These are phyloP conservation scores for Theileria luwenshuni DNA, from an alignment of 169 alveolate genomes.

Conservation along the genomic window DNA sequence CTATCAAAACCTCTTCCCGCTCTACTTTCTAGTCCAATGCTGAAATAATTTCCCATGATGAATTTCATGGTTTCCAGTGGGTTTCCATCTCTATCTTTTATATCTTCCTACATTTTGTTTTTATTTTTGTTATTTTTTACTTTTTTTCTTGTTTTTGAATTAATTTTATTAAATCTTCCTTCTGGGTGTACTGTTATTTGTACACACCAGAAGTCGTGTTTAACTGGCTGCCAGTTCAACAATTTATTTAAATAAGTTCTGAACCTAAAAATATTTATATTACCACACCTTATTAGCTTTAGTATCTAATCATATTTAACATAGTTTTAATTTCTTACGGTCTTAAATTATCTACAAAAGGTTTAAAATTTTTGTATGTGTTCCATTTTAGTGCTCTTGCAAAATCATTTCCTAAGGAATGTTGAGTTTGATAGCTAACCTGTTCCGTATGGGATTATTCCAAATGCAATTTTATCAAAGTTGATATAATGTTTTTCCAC, in stretches of 20 bases:
- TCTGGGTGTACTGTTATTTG: constrained; percentile 79
- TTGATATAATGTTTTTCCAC: constrained; percentile 79
- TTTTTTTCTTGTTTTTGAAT: constrained; percentile 71
- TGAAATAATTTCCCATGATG: constrained; percentile 88
- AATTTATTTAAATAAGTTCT: constrained; percentile 75
- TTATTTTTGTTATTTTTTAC: constrained; percentile 57
- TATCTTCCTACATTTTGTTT: constrained; percentile 47
- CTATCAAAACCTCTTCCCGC: constrained; percentile 92
- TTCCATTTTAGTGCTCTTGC: constrained; percentile 91
- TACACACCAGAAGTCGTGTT: constrained; percentile 90
- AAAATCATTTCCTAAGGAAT: constrained; percentile 85
- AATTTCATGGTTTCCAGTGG: constrained; percentile 46
- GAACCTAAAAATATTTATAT: constrained; percentile 54
- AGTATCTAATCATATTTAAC: too few species aligned
- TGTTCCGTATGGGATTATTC: constrained; percentile 93
- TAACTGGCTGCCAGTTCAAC: constrained; percentile 75
- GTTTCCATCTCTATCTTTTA: constrained; percentile 37
- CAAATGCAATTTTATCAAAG: constrained; percentile 75
- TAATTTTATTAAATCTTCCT: constrained; percentile 84
- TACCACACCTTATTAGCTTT: too few species aligned
- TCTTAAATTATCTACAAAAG: constrained; percentile 75
- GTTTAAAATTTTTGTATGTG: constrained; percentile 72
- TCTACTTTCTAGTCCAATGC: constrained; percentile 92
- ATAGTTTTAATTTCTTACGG: too few species aligned
- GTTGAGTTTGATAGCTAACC: constrained; percentile 61